These are phyloP conservation scores for Rhizopogon sp. DNA, from an alignment of 768 basidiomycete species.

Conservation along the genomic window DNA sequence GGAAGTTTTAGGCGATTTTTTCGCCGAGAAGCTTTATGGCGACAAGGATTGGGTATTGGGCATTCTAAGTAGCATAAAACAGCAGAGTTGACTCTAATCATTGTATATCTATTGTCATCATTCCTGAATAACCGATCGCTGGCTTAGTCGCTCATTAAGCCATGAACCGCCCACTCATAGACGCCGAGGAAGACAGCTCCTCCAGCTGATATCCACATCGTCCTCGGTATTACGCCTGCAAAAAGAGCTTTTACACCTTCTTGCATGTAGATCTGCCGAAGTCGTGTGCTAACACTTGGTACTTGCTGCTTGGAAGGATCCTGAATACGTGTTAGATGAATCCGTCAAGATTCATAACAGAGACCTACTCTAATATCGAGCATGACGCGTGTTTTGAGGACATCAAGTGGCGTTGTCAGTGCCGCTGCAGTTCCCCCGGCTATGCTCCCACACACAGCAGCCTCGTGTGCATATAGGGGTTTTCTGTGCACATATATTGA, in stretches of 20 bases:
- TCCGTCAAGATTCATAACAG: background rate
- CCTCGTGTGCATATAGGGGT: constrained; percentile 63
- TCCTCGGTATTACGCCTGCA: constrained; percentile 84
- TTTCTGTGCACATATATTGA: constrained; percentile 50
- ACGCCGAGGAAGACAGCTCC: constrained; percentile 98
- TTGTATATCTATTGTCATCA: background rate
- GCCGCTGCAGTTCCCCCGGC: constrained; percentile 90
- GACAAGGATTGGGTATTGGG: constrained; percentile 66
- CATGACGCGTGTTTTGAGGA: constrained; percentile 97
- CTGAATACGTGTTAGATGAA: constrained; percentile 25
- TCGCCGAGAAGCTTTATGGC: constrained; percentile 48
- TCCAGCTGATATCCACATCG: constrained; percentile 93
- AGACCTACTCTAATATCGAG: constrained; percentile 72
- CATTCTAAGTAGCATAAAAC: constrained; percentile 34
- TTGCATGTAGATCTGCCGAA: constrained; percentile 57
- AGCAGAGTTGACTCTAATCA: constrained; percentile 4
- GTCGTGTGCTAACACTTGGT: constrained; percentile 52
- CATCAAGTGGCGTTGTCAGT: constrained; percentile 91
- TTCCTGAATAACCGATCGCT: constrained; percentile 5
- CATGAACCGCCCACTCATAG: constrained; percentile 76
- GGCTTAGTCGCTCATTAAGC: constrained; percentile 29
- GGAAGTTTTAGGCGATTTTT: constrained; percentile 56
- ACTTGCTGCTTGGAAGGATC: constrained; percentile 41
- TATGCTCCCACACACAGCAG: constrained; percentile 85
- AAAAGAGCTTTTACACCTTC: constrained; percentile 82